Evolutionary conservation across 305 asterid genomes (phyloP), one percentile per base, ranked within the genome.

Genomic region (Solanum aculeatissimum): DNA sequence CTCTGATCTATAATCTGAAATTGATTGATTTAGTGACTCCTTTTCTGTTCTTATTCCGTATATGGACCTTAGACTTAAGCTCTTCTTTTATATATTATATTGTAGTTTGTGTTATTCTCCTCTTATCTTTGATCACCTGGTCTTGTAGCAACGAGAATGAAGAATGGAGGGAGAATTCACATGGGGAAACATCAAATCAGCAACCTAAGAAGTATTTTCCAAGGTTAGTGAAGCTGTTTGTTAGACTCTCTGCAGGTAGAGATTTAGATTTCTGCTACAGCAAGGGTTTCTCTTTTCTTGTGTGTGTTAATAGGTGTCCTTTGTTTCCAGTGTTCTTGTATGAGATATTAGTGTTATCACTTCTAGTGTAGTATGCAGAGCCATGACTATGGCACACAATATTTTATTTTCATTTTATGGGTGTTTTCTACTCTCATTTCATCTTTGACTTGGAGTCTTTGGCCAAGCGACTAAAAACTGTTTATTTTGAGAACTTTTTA

Each of bases 161-260:
- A 69, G 86, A 83, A 23, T 81, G 83, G 85, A 87, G 88, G 29
- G 90, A 79, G 80, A 69, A 89, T 84, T 88, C 85, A 84, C 85
- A 63, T 53, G 90, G 85, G 82, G 88, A 84, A 80, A 87, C 86
- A 87, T 84, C 86, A 62, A 49, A 80, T 85, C 87, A 85, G 87
- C 90, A 29, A 57, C 80, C 89, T 55, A 88, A 87, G 72, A 89
- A 87, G 81, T 91, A 93, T 87, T 91, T 96, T 80, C 98, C 98
- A 40, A 88, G 90, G 99, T 95, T 89, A 93, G 99, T 92, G 84
- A 86, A 55, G 75, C 75, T 74, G 35, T 84, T 72, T 16, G n/a
- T 83, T 70, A 53, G 21, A 35, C 51, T 49, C 32, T 78, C 49
- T 78, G 82, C 82, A 18, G 66, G 4, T 29, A 47, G 82, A 18